These are phyloP conservation scores for Wickerhamiella vanderwaltii DNA, from an alignment of 805 yeast species.

Conservation along the genomic window DNA sequence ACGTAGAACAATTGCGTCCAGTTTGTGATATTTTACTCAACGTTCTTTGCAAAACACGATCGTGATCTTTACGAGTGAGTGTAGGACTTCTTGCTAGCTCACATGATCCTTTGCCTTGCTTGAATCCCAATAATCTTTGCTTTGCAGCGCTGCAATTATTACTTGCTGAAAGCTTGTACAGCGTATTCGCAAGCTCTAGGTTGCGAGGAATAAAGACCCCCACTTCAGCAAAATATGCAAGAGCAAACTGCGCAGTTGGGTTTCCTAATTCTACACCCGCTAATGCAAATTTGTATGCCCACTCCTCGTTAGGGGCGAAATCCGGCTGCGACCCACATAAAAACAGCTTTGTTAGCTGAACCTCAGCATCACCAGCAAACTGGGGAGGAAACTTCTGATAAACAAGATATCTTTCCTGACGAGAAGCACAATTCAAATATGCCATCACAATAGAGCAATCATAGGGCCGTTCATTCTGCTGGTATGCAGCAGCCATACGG, in stretches of 20 bases:
- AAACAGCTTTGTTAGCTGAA: constrained; percentile 44
- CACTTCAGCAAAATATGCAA: constrained; percentile 55
- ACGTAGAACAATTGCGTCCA: neutral
- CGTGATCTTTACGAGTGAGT: constrained; percentile 10
- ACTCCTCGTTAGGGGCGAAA: constrained; percentile 43
- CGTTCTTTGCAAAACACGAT: neutral
- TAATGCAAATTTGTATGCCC: constrained; percentile 56
- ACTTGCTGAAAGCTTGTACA: constrained; percentile 42
- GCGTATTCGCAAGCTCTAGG: constrained; percentile 34
- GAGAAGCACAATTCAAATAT: constrained; percentile 27
- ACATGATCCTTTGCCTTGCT: neutral
- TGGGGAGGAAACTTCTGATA: constrained; percentile 14
- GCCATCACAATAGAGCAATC: constrained; percentile 26
- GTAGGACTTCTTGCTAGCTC: constrained; percentile 2
- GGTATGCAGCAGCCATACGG: constrained; percentile 30
- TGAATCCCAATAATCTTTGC: constrained; percentile 21
- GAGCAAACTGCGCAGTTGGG: constrained; percentile 52
- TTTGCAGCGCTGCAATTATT: constrained; percentile 34
- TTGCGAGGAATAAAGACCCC: constrained; percentile 46
- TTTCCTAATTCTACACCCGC: constrained; percentile 51
- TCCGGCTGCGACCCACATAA: constrained; percentile 52
- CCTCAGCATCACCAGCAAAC: constrained; percentile 28
- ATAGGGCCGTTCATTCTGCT: constrained; percentile 25
- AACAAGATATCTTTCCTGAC: constrained; percentile 25
- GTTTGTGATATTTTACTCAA: neutral